These are phyloP conservation scores for Spathaspora sp. DNA, from an alignment of 1,139 yeast genomes.

Conservation along the genomic window DNA sequence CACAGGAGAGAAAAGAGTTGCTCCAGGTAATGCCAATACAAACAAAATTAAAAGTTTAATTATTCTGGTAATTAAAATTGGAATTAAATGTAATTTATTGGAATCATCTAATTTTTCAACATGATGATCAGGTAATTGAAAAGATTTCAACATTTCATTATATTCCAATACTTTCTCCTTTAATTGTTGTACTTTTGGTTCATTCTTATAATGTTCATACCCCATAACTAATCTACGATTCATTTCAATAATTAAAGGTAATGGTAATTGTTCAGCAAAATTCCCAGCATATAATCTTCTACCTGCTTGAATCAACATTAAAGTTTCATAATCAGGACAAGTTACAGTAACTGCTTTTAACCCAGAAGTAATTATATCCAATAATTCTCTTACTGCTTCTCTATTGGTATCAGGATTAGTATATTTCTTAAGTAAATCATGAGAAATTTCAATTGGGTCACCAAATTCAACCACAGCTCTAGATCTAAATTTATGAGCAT, in stretches of 20 bases:
- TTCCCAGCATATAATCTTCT: constrained; percentile 85
- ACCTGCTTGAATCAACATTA: constrained; percentile 91
- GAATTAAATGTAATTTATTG: constrained; percentile 45
- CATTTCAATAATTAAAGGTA: constrained; percentile 84
- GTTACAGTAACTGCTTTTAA: constrained; percentile 88
- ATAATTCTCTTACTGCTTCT: constrained; percentile 69
- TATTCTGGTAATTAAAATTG: constrained; percentile 52
- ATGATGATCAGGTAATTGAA: constrained; percentile 86
- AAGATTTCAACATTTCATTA: constrained; percentile 61
- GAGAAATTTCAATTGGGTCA: constrained; percentile 71
- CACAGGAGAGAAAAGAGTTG: constrained; percentile 80
- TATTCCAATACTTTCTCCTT: constrained; percentile 64
- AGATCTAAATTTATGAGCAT: constrained; percentile 91
- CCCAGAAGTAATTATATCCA: constrained; percentile 72
- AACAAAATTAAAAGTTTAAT: constrained; percentile 54
- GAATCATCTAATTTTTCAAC: constrained; percentile 61
- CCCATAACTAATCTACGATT: constrained; percentile 83
- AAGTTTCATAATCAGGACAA: constrained; percentile 88
- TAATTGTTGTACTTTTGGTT: constrained; percentile 63
- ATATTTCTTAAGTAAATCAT: constrained; percentile 65
- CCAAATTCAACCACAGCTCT: constrained; percentile 96
- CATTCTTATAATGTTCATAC: constrained; percentile 69
- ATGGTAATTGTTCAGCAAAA: constrained; percentile 64
- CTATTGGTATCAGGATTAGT: constrained; percentile 52
- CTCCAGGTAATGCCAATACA: constrained; percentile 78